Base-by-base conservation (phyloP, 2,329 filamentous ascomycete species). In the Arthrobotrys musiformis region DNA sequence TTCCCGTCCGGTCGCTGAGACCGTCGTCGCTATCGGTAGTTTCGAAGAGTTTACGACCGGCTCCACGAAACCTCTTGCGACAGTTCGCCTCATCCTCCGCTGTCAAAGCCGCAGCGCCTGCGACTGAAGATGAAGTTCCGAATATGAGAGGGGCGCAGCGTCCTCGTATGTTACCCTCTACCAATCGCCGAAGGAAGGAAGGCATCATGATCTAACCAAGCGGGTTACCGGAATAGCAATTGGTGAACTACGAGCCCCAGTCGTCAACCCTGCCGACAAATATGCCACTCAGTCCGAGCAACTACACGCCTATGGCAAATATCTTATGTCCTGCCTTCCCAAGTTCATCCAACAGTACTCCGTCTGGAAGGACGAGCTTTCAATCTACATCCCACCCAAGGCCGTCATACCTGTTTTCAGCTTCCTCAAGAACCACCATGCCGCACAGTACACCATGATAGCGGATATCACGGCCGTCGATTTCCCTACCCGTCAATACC, bases 281-380 rank as follows among this genome's bases (percentile, higher is more conserved):
- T 96, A 93, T 85, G 88, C 91, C 83, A 90, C 92, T 83, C 95
- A 94, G 86, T 89, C 92, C 81, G 92, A 97, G 80, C 89, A 91
- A 83, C 87, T 98, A 83, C 95, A 99, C 87, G 91, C 90, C 82
- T 99, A 99, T 83, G 95, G 95, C 82, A 90, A 96, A 83, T 99
- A 97, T 89, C 86, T 99, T 82, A 94, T 99, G 89, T 94, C 93
- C 81, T 97, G 93, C 85, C 86, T 99, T 82, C 96, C 95, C 82
- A 98, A 97, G 87, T 97, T 97, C 85, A 89, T 99, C 82, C 96
- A 99, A 86, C 95, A 99, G 86, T 98, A 98, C 86, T 97, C 94
- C 11, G 94, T 99, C 69, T 99, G 95, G 95, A 99, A 99, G 86
- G 95, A 99, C 83, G 95, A 99, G 85, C 90, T 99, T 83, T 93